These are phyloP conservation scores for Gossypium anomalum DNA, from an alignment of 345 rosid species.

Conservation along the genomic window DNA sequence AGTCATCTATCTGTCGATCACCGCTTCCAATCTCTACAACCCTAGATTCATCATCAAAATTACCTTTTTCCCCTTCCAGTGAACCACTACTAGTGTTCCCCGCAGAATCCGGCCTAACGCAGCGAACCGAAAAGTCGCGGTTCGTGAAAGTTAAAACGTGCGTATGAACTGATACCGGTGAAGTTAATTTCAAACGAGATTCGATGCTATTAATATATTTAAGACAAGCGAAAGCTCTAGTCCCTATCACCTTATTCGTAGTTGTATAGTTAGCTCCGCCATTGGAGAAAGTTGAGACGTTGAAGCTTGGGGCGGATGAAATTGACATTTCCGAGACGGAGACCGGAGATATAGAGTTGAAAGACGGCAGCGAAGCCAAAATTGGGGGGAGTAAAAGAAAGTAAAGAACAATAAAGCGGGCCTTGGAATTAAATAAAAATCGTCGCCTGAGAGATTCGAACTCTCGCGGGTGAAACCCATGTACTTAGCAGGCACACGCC, in stretches of 20 bases:
- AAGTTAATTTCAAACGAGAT: neutral
- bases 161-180: neutral
- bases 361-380: neutral
- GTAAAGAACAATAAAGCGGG: neutral
- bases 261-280: neutral
- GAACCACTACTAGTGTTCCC: conserved; percentile 12
- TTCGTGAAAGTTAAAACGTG: neutral
- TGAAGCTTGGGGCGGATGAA: neutral
- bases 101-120: conserved; percentile 23
- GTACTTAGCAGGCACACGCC: conserved; percentile 86
- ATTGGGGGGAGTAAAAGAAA: neutral
- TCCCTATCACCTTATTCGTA: neutral
- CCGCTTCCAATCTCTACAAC: neutral
- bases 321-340: neutral
- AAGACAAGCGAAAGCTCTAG: neutral
- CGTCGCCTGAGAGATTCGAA: conserved; percentile 72
- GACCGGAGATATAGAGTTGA: neutral
- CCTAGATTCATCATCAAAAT: neutral
- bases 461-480: conserved; percentile 79
- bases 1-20: conserved; percentile 4
- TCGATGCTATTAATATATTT: neutral
- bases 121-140: conserved; percentile 2
- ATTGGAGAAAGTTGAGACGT: neutral
- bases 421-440: neutral
- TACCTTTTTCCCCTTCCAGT: neutral